Base-by-base conservation (phyloP, 371 early-diverging fungal species). In the Mucor indicus region DNA sequence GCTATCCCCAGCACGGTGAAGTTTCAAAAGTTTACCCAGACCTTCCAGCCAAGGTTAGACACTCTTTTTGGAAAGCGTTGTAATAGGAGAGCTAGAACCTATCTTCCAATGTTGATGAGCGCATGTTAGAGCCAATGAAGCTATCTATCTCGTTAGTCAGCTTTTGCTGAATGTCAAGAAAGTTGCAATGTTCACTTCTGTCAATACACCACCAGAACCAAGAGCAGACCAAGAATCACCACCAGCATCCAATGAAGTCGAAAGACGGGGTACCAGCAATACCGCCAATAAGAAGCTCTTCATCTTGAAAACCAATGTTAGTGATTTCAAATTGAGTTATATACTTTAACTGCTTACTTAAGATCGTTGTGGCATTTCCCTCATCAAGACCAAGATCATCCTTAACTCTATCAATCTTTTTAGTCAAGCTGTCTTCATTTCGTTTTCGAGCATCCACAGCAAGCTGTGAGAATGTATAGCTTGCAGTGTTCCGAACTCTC, bases 1-100 rank as follows among this genome's bases (percentile, higher is more conserved):
- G 67, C 77, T 72, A 81, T 75, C 75, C 74, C 79, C 73, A 80
- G 67, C 81, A 81, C 76, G 80, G 75, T 65, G 60, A 72, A 75
- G 61, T 77, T 81, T 73, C 68, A 69, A 63, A 80, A 79, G 77
- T 73, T 80, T 72, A 71, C 76, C 77, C 76, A 62, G 69, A 55
- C 79, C 75, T 80, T 70, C 66, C 79, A 65, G 73, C 63, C 72
- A 65, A 80, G 77, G 77, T 50, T 60, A 56, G 55, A 52, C 37
- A 69, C 80, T 77, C 67, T 25, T 67, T 67, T 31, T 51, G 48
- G 9, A 69, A 50, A 4, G 58, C 53, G 32, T 51, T 50, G 16
- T 51, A 55, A 25, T 64, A 67, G 7, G 64, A 50, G 1, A 57
- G 16, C 16, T 53, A 50, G 5, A 41, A 16, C 8, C 52, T 38